A percentile compares a stretch with the other conserved stretches of the same genome.
Conservation (phyloP, 495 filamentous ascomycete genomes). For the Aspergillus heteromorphus region DNA sequence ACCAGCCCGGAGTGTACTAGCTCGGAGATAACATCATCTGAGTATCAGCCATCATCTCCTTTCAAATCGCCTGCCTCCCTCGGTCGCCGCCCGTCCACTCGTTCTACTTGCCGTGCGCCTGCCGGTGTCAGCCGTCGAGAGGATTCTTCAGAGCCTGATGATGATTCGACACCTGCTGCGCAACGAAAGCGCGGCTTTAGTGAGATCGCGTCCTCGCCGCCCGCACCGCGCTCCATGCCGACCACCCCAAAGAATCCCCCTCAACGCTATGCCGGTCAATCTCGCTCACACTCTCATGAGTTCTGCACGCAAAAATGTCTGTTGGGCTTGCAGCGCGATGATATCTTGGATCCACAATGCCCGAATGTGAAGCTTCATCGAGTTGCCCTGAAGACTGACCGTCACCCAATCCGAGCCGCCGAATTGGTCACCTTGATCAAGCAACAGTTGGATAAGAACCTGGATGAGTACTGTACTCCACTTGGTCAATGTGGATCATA, state of each 20-base stretch:
- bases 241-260: background rate
- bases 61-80: constrained; percentile 7
- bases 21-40: background rate
- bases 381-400: background rate
- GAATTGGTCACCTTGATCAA: constrained; percentile 16
- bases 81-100: constrained; percentile 8
- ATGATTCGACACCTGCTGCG: background rate
- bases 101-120: background rate
- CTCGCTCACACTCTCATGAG: too few species aligned
- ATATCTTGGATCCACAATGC: constrained; percentile 26
- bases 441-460: constrained; percentile 24
- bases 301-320: constrained; percentile 34
- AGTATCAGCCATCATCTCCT: constrained; percentile 9
- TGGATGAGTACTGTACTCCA: constrained; percentile 21
- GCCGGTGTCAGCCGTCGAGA: background rate
- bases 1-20: constrained; percentile 10
- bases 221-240: background rate
- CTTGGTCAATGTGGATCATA: constrained; percentile 19
- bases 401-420: constrained; percentile 8
- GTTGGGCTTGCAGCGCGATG: constrained; percentile 27
- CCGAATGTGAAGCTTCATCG: constrained; percentile 31
- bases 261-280: too few species aligned
- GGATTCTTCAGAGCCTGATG: background rate
- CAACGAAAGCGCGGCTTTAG: background rate
- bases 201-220: background rate